Evolutionary conservation across 257 asterid species (phyloP).

Genomic region (Cynanchum wilfordii): DNA sequence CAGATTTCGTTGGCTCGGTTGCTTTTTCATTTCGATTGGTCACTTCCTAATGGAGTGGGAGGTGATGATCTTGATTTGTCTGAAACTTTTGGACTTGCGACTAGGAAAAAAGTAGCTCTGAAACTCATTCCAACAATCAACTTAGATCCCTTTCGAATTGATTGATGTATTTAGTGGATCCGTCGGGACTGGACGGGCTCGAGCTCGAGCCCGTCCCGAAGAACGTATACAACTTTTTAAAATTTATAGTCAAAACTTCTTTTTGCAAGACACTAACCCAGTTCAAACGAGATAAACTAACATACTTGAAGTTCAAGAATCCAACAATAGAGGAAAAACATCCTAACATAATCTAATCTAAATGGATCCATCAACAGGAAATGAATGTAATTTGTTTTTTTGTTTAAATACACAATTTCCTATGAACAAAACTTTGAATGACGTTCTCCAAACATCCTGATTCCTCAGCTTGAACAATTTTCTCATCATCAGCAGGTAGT

Average conservation of each 20-base stretch:
- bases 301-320: too few species aligned
- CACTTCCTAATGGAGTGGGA: conserved; percentile 24
- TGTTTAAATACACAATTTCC: not conserved
- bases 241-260: too few species aligned
- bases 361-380: not conserved
- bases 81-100: conserved; percentile 32
- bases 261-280: too few species aligned
- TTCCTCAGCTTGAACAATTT: conserved; percentile 11
- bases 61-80: conserved; percentile 22
- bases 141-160: too few species aligned
- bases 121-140: conserved; percentile 27
- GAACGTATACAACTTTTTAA: too few species aligned
- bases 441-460: not conserved
- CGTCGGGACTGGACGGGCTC: too few species aligned
- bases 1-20: conserved; percentile 29
- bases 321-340: too few species aligned
- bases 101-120: conserved; percentile 24
- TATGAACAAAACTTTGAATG: conserved; percentile 7
- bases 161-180: too few species aligned
- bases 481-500: conserved; percentile 10
- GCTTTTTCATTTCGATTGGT: conserved; percentile 31
- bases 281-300: too few species aligned
- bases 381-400: not conserved
- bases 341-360: too few species aligned
- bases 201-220: too few species aligned